These are phyloP conservation scores for Eucalyptus leucophloia DNA, from an alignment of 345 rosid species.

Conservation along the genomic window DNA sequence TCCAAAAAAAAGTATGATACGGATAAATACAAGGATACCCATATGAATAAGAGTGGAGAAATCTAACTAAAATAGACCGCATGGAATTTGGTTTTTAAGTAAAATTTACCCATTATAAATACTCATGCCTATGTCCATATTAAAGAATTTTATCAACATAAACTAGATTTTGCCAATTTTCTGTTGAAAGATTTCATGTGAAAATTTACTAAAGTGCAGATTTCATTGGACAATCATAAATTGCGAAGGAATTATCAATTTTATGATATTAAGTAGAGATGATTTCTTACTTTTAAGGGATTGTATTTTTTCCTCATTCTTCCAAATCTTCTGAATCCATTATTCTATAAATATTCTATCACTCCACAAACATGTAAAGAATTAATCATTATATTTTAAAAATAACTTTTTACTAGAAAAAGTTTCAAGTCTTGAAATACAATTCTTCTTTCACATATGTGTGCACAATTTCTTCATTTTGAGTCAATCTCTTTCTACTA, in stretches of 20 bases:
- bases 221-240: no score
- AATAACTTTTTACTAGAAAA: no score
- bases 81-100: rapidly evolving
- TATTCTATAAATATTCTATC: neutral
- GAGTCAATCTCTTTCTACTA: neutral
- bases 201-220: no score
- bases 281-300: no score
- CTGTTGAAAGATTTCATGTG: neutral
- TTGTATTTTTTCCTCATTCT: no score
- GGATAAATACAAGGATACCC: neutral
- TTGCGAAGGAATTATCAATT: no score
- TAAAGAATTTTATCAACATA: neutral
- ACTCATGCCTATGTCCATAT: neutral
- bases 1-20: neutral
- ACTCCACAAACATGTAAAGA: neutral
- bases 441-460: neutral
- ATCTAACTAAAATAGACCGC: no score
- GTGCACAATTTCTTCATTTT: neutral
- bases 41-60: neutral
- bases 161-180: neutral
- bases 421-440: neutral
- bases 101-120: neutral
- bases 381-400: no score
- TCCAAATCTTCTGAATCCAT: neutral
- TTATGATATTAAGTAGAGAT: no score